These are phyloP conservation scores for Hypomontagnella submonticulosa DNA, from an alignment of 495 filamentous ascomycete species.

Conservation along the genomic window DNA sequence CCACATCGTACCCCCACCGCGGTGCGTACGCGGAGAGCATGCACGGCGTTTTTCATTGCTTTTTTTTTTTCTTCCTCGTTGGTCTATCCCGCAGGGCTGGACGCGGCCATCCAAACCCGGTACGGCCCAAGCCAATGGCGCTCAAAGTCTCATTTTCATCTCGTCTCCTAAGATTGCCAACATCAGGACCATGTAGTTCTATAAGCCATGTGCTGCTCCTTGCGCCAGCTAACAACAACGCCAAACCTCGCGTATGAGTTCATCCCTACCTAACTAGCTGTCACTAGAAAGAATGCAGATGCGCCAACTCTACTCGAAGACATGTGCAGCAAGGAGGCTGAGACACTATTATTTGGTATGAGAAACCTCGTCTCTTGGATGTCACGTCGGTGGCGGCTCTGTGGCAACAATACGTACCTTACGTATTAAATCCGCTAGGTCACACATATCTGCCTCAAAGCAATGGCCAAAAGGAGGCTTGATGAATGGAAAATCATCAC, in stretches of 20 bases:
- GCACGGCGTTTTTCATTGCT: slow-evolving; percentile 24
- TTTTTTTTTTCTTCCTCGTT: slow-evolving; percentile 10
- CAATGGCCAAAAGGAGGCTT: too few species aligned
- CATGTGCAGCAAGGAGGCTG: background rate
- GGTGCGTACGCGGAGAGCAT: slow-evolving; percentile 8
- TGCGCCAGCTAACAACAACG: background rate
- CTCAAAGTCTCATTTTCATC: slow-evolving; percentile 29
- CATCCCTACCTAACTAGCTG: slow-evolving; percentile 1
- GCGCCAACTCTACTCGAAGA: background rate
- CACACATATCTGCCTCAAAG: too few species aligned
- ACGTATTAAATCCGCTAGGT: too few species aligned
- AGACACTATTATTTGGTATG: slow-evolving; percentile 6
- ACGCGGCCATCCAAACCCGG: slow-evolving; percentile 5
- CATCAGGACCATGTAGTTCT: background rate
- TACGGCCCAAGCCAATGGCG: slow-evolving; percentile 5
- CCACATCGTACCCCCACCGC: slow-evolving; percentile 21
- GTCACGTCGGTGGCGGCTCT: background rate
- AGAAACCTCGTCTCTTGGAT: slow-evolving; percentile 2
- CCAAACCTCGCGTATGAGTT: background rate
- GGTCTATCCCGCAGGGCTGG: slow-evolving; percentile 15
- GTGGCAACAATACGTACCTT: background rate
- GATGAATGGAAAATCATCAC: too few species aligned
- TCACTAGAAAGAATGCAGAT: background rate
- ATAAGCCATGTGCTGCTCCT: slow-evolving; percentile 1
- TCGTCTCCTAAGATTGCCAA: slow-evolving; percentile 19